Percentiles rank a stretch among this genome's conserved stretches.
phyloP scores from a whole-genome alignment of 2,329 filamentous ascomycete genomes.

The Trichoderma koningii region DNA sequence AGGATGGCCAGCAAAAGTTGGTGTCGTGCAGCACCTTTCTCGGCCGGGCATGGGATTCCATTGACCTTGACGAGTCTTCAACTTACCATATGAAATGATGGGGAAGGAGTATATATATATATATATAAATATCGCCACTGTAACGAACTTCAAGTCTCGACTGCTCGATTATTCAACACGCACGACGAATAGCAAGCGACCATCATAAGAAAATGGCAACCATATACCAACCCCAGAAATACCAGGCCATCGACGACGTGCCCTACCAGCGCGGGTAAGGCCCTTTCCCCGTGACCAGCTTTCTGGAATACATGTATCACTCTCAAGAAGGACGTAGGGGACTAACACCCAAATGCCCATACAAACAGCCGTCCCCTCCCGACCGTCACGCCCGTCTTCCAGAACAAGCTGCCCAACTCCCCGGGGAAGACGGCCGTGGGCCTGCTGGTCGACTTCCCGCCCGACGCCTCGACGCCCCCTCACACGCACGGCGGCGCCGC shows the following conservation, averaged over 20 bases:
- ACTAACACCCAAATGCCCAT: background rate
- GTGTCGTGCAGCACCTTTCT: background rate
- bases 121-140: background rate
- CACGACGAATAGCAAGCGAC: background rate
- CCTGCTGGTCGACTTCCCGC: constrained; percentile 31
- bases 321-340: no score
- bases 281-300: background rate
- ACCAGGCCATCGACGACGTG: constrained; percentile 14
- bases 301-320: background rate
- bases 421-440: constrained; percentile 32
- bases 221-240: background rate
- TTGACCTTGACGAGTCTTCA: background rate
- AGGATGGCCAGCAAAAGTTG: background rate
- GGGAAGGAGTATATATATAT: background rate
- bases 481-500: constrained; percentile 33
- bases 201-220: background rate
- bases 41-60: background rate
- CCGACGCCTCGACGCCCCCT: constrained; percentile 31
- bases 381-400: constrained; percentile 28
- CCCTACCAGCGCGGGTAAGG: constrained; percentile 18
- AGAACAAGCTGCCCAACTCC: constrained; percentile 32
- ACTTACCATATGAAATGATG: background rate
- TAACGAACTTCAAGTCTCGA: background rate
- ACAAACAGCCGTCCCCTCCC: constrained; percentile 11
- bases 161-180: background rate